These are phyloP conservation scores for Cyclotella kingstonii DNA, from an alignment of 108 stramenopile species.

Conservation along the genomic window DNA sequence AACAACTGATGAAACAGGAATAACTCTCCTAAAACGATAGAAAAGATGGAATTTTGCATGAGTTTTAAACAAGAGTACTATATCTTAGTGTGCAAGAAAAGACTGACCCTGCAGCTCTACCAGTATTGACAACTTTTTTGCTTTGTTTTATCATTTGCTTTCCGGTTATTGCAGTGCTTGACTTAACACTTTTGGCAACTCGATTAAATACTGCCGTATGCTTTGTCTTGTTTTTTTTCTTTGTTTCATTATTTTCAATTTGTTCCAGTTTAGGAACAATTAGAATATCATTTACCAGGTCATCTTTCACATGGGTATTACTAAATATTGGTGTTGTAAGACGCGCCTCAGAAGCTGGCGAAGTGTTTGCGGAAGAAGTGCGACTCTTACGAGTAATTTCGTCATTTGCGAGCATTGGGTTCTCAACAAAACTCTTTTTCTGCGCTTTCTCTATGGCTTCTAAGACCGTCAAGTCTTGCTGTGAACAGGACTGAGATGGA, in stretches of 20 bases:
- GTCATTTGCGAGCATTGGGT: too few relatives aligned
- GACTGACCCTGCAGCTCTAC: conserved; percentile 41
- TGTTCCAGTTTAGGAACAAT: not conserved
- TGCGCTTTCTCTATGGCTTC: not conserved
- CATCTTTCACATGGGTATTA: not conserved
- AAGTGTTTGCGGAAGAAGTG: not conserved
- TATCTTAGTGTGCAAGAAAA: too few relatives aligned
- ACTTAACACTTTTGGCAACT: conserved; percentile 52
- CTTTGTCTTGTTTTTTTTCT: conserved; percentile 33
- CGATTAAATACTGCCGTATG: conserved; percentile 37
- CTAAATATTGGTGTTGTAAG: not conserved
- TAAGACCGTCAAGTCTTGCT: not conserved
- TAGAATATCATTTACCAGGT: not conserved
- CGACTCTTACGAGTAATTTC: too few relatives aligned
- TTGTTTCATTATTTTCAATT: not conserved
- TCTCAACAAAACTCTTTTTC: not conserved
- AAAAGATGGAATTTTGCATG: not conserved
- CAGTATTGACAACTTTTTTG: conserved; percentile 53
- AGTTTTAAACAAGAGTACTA: too few relatives aligned
- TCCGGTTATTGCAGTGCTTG: conserved; percentile 48
- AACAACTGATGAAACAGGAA: conserved; percentile 30
- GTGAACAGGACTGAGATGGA: not conserved
- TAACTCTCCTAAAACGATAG: conserved; percentile 9
- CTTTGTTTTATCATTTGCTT: conserved; percentile 50
- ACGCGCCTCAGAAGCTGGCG: not conserved